Evolutionary conservation across 176 grass and related monocot species (phyloP).

Genomic region (Bromus sterilis): DNA sequence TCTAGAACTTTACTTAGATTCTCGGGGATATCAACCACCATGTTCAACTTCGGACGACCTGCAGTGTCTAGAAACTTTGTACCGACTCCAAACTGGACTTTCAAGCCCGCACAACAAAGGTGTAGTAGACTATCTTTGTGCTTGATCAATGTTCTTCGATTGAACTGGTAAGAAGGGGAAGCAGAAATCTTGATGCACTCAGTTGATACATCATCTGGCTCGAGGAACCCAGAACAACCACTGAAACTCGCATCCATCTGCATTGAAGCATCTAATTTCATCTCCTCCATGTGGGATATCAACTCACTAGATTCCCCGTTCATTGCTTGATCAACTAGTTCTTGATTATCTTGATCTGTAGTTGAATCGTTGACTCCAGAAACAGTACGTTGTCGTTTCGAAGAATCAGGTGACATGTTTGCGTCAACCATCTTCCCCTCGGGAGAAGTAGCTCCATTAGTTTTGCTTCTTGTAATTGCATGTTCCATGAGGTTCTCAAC

Average conservation of each 20-base stretch:
- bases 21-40: constrained; percentile 59
- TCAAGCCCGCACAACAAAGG: constrained; percentile 51
- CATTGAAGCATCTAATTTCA: constrained; percentile 46
- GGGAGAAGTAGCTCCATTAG: constrained; percentile 22
- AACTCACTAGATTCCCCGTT: constrained; percentile 35
- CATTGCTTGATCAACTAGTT: constrained; percentile 8
- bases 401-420: constrained; percentile 32
- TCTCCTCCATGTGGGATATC: constrained; percentile 48
- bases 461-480: constrained; percentile 41
- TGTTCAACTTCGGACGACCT: constrained; percentile 67
- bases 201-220: constrained; percentile 45
- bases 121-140: constrained; percentile 51
- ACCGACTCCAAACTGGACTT: constrained; percentile 53
- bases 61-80: constrained; percentile 64
- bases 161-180: constrained; percentile 39
- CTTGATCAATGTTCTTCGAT: constrained; percentile 31
- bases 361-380: neutral
- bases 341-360: constrained; percentile 19
- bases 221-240: constrained; percentile 50
- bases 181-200: constrained; percentile 51
- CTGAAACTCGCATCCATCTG: constrained; percentile 41
- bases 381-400: constrained; percentile 27
- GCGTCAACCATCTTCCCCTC: constrained; percentile 9
- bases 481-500: constrained; percentile 46
- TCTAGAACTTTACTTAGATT: constrained; percentile 61